These are phyloP conservation scores for Acidiella bohemica DNA, from an alignment of 495 filamentous ascomycete genomes.

Conservation along the genomic window DNA sequence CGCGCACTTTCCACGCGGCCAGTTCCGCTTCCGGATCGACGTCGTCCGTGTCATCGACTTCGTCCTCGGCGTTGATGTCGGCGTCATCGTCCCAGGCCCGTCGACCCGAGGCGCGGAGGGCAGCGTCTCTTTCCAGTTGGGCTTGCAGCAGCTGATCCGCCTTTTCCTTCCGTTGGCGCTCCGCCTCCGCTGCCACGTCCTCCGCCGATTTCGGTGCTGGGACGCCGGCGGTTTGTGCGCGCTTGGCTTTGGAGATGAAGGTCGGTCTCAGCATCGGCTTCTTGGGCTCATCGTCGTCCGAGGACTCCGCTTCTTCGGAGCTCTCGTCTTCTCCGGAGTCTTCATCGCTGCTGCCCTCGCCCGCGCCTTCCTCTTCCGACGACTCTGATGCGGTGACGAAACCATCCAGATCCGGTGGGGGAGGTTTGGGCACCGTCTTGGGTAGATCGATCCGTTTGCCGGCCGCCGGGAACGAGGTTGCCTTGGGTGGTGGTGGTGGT, in stretches of 20 bases:
- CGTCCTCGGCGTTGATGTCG: constrained; percentile 48
- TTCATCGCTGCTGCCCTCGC: constrained; percentile 3
- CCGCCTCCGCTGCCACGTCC: constrained; percentile 40
- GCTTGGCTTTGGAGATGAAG: constrained; percentile 75
- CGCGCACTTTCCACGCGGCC: constrained; percentile 86
- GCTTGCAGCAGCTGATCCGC: constrained; percentile 73
- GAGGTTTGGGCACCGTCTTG: constrained; percentile 32
- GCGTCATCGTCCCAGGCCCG: constrained; percentile 74
- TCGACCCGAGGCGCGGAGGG: constrained; percentile 58
- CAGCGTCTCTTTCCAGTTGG: constrained; percentile 67
- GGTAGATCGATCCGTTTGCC: constrained; percentile 44
- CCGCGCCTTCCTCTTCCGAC: constrained; percentile 8
- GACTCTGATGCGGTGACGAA: constrained; percentile 29
- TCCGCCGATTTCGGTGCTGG: constrained; percentile 26
- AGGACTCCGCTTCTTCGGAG: constrained; percentile 45
- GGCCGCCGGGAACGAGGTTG: constrained; percentile 47
- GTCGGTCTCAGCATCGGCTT: constrained; percentile 71
- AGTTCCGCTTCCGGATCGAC: constrained; percentile 79
- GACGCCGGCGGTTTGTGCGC: constrained; percentile 32
- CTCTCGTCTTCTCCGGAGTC: constrained; percentile 11
- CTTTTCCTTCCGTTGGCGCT: constrained; percentile 50
- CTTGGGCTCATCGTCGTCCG: constrained; percentile 23
- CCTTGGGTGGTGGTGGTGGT: constrained; percentile 48
- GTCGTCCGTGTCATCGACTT: constrained; percentile 73
- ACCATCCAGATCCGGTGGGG: constrained; percentile 33